Evolutionary conservation across 306 rosid genomes (phyloP).

Genomic region (Cyamopsis tetragonoloba): DNA sequence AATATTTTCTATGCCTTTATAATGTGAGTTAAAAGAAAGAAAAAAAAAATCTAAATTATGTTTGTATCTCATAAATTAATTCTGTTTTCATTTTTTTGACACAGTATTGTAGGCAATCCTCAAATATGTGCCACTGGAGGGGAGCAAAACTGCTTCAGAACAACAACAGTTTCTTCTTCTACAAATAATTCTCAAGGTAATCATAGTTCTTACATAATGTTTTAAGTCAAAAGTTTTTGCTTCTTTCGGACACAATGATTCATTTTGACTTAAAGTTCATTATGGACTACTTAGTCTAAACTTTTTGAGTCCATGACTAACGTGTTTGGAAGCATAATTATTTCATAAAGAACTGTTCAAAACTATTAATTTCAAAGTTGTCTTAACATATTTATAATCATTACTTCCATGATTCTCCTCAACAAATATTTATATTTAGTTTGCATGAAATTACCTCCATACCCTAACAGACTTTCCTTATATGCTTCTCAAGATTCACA

Average conservation of each 20-base stretch:
- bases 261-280: constrained; percentile 30
- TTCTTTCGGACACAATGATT: constrained; percentile 6
- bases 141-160: constrained; percentile 56
- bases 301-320: not conserved
- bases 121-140: constrained; percentile 61
- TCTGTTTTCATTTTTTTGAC: constrained; percentile 26
- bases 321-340: not conserved
- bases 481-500: constrained; percentile 44
- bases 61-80: not conserved
- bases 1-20: not conserved
- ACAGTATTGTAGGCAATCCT: constrained; percentile 80
- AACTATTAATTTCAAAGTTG: not conserved
- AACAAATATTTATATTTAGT: not conserved
- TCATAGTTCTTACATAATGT: constrained; percentile 27
- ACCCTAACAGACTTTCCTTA: constrained; percentile 27
- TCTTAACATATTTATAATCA: constrained; percentile 17
- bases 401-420: constrained; percentile 16
- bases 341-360: not conserved
- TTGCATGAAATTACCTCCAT: constrained; percentile 8
- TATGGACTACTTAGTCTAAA: not conserved
- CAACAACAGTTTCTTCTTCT: constrained; percentile 34
- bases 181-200: constrained; percentile 62
- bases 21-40: not conserved
- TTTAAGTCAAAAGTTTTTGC: not conserved
- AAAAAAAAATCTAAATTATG: not conserved